Evolutionary conservation across 148 eudicot genomes (phyloP), one percentile per base, ranked within the genome.

Genomic region (Arbutus unedo): DNA sequence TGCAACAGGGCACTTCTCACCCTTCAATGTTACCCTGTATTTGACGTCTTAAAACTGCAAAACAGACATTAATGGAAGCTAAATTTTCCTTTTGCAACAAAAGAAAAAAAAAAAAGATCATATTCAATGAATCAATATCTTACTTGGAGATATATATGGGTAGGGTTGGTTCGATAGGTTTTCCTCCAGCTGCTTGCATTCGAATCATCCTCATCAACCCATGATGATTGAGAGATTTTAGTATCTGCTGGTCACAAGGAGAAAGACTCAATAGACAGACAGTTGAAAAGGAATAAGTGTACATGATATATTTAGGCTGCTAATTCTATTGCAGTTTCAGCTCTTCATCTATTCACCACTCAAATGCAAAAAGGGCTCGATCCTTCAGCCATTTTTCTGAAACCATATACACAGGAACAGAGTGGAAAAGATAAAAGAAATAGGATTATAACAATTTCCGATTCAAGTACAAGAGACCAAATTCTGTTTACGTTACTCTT

Each of bases 21-120:
- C 85, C 25, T 74, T 82, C 81, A 85, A 19, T 3, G 53, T 76
- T 57, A 85, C 87, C 54, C 82, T 87, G 82, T 85, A 87, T 54
- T 85, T 89, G 50, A 89, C 85, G 83, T 87, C 91, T 82, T 89
- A 71, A 77, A 89, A 89, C 91, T 89, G 83, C 74, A 55, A 54
- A 55, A 51, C 60, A 76, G 16, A 44, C 53, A 23, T 9, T 51
- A 5, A 51, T 14, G 4, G 50, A 68, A 8, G 31, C 74, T 16
- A 57, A 11, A 57, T 57, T 57, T 57, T 13, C 19, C 19, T 68
- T 4, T 43, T 44, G 31, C 31, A 11, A 31, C n/a, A 66, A 60
- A 19, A 5, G 5, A 6, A n/a, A 76, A 13, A 23, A 56, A 31
- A 76, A 5, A 57, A 57, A 8, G 64, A 16, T 6, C 19, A 10